phyloP scores from a whole-genome alignment of 768 basidiomycete genomes.

The Russula vinacea region DNA sequence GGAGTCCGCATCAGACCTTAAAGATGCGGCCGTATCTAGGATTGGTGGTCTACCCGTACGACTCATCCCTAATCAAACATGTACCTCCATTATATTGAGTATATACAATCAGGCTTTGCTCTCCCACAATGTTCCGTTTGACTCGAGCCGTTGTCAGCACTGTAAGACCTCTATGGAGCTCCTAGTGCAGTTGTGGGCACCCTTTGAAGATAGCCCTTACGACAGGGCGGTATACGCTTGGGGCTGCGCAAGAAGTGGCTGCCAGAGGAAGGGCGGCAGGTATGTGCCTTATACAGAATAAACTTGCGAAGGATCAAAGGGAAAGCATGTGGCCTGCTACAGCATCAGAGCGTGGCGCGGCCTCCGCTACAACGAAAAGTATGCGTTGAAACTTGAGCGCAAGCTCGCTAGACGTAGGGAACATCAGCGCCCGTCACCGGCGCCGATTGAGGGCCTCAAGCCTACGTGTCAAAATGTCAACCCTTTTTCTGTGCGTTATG shows the following conservation, averaged over 20 bases:
- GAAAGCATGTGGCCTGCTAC: slow-evolving; percentile 22
- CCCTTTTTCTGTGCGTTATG: slow-evolving; percentile 62
- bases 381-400: slow-evolving; percentile 67
- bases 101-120: slow-evolving; percentile 64
- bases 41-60: slow-evolving; percentile 90
- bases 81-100: slow-evolving; percentile 43
- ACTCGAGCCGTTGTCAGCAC: slow-evolving; percentile 65
- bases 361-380: slow-evolving; percentile 65
- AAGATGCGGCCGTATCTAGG: slow-evolving; percentile 81
- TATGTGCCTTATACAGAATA: slow-evolving; percentile 39
- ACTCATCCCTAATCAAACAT: slow-evolving; percentile 50
- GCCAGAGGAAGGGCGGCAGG: slow-evolving; percentile 79
- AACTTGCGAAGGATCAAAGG: not conserved
- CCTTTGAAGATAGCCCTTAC: slow-evolving; percentile 78
- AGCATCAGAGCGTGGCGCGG: slow-evolving; percentile 84
- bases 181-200: slow-evolving; percentile 86
- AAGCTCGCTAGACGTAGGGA: slow-evolving; percentile 46
- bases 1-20: slow-evolving; percentile 53
- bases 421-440: slow-evolving; percentile 39
- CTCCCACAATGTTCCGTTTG: slow-evolving; percentile 55
- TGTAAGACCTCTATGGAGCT: slow-evolving; percentile 77
- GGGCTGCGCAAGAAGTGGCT: slow-evolving; percentile 67
- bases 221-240: slow-evolving; percentile 85
- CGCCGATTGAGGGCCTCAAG: slow-evolving; percentile 35
- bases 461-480: slow-evolving; percentile 44